Base-by-base conservation (phyloP, 2,329 filamentous ascomycete species). In the Cladosporium sp. region DNA sequence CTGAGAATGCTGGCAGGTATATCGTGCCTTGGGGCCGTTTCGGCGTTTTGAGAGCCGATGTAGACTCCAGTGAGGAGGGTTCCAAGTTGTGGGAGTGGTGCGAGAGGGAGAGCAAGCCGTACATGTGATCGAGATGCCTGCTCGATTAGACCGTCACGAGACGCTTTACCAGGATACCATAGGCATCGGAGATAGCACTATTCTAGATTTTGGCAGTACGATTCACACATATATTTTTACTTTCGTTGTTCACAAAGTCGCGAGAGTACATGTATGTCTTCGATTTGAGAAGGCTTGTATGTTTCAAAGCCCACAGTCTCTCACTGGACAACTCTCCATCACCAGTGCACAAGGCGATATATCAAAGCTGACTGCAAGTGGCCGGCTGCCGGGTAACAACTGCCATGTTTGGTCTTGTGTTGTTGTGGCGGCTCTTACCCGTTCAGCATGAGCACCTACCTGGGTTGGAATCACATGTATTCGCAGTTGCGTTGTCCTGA, bases 61-160 rank as follows among this genome's bases (percentile, higher is more conserved):
- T 80, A 18, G 65, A 67, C 25, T 70, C 76, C 14, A 76, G 73
- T n/a, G 70, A 73, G 26, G 73, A 70, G 34, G 72, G 74, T 56
- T 65, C 67, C 67, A 76, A 74, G 69, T 75, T 81, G 57, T 81
- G 77, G 77, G 73, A 76, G 54, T 80, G 77, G 75, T 78, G 76
- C 69, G 78, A 80, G 69, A 72, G 74, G 69, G 73, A 79, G 67
- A 71, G 69, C 25, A 68, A 61, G 53, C 49, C 48, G 8, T 62
- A 61, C 13, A 39, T 65, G 57, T 60, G 57, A n/a, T n/a, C n/a
- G n/a, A 54, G 49, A 28, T 21, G 4, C 18, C 10, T 14, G 26
- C 13, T 25, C 21, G 4, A 28, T 16, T 28, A 13, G 23, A 51
- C 48, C 1, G 8, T 6, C 16, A 32, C 36, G 36, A 39, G 32